Evolutionary conservation across 306 rosid genomes (phyloP).

Genomic region (Vicia faba): DNA sequence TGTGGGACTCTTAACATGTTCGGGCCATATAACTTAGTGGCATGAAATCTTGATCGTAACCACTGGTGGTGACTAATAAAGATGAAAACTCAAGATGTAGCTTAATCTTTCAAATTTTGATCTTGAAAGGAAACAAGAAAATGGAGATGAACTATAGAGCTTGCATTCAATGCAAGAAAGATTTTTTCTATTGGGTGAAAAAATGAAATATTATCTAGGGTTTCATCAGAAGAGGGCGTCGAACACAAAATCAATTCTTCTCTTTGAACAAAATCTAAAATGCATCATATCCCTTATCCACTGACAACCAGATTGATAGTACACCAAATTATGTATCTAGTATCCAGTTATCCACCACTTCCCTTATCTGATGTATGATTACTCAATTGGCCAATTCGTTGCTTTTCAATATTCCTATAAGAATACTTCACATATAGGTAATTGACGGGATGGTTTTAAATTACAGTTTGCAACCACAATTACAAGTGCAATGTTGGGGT

Average conservation of each 20-base stretch:
- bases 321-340: neutral
- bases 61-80: neutral
- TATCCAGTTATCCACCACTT: conserved; percentile 22
- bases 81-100: neutral
- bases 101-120: neutral
- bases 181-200: neutral
- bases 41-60: conserved; percentile 14
- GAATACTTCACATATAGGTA: conserved; percentile 19
- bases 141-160: neutral
- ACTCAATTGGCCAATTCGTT: conserved; percentile 19
- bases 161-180: neutral
- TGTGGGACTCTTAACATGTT: neutral
- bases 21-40: neutral
- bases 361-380: conserved; percentile 7
- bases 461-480: neutral
- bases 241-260: neutral
- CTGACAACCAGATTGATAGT: conserved; percentile 1
- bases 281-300: too few species aligned
- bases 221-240: neutral
- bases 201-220: conserved; percentile 10
- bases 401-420: conserved; percentile 29
- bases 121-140: neutral
- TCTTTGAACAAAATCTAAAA: neutral
- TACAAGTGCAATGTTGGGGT: neutral
- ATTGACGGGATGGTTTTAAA: neutral